phyloP scores from a whole-genome alignment of 2,329 filamentous ascomycete genomes.

The Microcyclospora tardicrescens region DNA sequence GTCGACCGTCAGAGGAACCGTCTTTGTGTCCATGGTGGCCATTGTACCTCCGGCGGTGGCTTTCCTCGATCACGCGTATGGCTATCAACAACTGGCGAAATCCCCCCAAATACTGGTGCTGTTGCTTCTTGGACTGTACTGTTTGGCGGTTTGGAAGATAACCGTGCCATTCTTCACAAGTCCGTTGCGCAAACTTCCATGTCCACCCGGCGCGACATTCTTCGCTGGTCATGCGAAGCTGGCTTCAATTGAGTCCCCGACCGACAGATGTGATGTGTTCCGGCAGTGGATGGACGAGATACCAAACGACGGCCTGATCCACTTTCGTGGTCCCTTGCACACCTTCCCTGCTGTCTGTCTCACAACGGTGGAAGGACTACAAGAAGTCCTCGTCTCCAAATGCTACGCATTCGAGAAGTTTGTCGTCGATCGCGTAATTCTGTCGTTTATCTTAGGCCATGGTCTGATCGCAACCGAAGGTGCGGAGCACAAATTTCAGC shows the following conservation, averaged over 20 bases:
- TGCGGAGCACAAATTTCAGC: constrained; percentile 1
- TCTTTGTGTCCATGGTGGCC: too few species aligned
- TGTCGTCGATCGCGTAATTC: background rate
- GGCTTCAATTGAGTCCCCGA: background rate
- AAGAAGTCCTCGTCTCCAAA: constrained; percentile 28
- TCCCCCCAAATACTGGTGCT: too few species aligned
- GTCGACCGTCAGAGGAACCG: too few species aligned
- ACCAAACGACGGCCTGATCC: constrained; percentile 39
- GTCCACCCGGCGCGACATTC: constrained; percentile 24
- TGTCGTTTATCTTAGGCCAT: background rate
- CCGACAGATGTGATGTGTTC: constrained; percentile 26
- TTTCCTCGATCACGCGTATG: too few species aligned
- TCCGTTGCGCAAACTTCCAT: constrained; percentile 41
- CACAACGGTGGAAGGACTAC: constrained; percentile 9
- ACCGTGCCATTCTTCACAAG: background rate
- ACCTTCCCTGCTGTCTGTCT: constrained; percentile 11
- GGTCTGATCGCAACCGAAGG: constrained; percentile 1
- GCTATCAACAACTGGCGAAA: too few species aligned
- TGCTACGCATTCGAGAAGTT: constrained; percentile 31
- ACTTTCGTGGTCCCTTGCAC: constrained; percentile 33
- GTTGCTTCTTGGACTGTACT: too few species aligned
- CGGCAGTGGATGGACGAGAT: constrained; percentile 35
- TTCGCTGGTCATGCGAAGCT: constrained; percentile 19
- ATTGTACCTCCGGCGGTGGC: too few species aligned
- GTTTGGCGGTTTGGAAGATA: too few species aligned